Evolutionary conservation across 2,329 filamentous ascomycete genomes (phyloP).

Genomic region (Thielaviopsis euricoi): DNA sequence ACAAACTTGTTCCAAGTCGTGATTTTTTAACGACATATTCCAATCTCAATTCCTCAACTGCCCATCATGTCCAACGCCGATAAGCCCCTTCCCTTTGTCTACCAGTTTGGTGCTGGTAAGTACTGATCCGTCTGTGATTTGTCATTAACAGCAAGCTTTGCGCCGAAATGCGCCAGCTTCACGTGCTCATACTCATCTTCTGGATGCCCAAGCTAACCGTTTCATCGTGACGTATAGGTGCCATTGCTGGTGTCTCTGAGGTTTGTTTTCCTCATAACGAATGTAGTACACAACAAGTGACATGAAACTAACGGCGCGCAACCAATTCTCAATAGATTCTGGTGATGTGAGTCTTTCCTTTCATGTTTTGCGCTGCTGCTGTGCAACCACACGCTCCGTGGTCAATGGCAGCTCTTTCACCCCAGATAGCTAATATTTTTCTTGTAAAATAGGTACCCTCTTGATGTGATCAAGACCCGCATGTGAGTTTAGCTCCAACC

Average conservation of each 20-base stretch:
- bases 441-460: conserved; percentile 59
- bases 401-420: not conserved
- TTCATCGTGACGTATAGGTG: conserved; percentile 34
- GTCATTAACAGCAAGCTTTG: not conserved
- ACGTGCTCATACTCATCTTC: not conserved
- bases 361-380: not conserved
- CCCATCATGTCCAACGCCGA: conserved; percentile 40
- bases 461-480: conserved; percentile 97
- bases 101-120: conserved; percentile 83
- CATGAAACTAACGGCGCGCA: conserved; percentile 5
- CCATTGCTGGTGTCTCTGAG: conserved; percentile 95
- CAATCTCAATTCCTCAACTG: not conserved
- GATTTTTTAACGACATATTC: not conserved
- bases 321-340: conserved; percentile 48
- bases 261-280: conserved; percentile 33
- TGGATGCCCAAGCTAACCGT: not conserved
- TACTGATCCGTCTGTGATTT: not conserved
- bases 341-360: conserved; percentile 50
- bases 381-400: not conserved
- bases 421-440: not conserved
- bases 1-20: not conserved
- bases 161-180: not conserved
- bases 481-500: conserved; percentile 44
- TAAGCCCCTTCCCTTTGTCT: conserved; percentile 75
- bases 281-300: not conserved